A percentile compares a stretch with the other conserved stretches of the same genome.
These are phyloP conservation scores for Fusarium cicatricum DNA, from an alignment of 2,329 filamentous ascomycete species.

Conservation along the genomic window DNA sequence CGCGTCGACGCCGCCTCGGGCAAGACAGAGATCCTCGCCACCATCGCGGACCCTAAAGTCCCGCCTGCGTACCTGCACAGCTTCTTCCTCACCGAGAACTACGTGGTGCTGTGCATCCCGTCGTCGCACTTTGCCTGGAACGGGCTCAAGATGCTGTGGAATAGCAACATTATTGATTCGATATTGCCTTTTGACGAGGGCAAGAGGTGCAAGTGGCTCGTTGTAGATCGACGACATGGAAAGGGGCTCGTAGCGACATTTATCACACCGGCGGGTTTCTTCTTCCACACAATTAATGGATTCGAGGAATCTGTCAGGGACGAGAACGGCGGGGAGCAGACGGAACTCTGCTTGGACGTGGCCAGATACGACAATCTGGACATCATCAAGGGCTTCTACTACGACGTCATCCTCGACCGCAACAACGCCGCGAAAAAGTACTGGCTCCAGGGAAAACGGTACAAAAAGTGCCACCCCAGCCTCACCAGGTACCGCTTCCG, in stretches of 20 bases:
- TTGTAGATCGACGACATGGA: slow-evolving; percentile 71
- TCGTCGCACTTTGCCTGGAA: slow-evolving; percentile 65
- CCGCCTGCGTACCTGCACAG: slow-evolving; percentile 82
- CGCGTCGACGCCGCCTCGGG: slow-evolving; percentile 68
- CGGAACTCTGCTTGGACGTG: slow-evolving; percentile 71
- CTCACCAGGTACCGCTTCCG: slow-evolving; percentile 56
- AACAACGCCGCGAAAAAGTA: slow-evolving; percentile 55
- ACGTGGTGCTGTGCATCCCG: slow-evolving; percentile 78
- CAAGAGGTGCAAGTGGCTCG: slow-evolving; percentile 72
- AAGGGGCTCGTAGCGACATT: slow-evolving; percentile 75
- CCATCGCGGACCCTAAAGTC: slow-evolving; percentile 59
- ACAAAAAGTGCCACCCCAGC: slow-evolving; percentile 47
- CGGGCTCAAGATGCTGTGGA: slow-evolving; percentile 69
- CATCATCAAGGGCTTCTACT: slow-evolving; percentile 73
- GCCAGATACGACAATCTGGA: slow-evolving; percentile 70
- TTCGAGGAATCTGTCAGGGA: slow-evolving; percentile 67
- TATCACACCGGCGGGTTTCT: slow-evolving; percentile 74
- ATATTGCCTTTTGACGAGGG: slow-evolving; percentile 69
- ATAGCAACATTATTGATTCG: slow-evolving; percentile 73
- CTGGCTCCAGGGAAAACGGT: slow-evolving; percentile 52
- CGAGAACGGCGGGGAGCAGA: slow-evolving; percentile 42
- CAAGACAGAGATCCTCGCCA: slow-evolving; percentile 75
- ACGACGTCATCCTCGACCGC: slow-evolving; percentile 69
- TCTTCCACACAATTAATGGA: slow-evolving; percentile 82
- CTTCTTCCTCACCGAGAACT: slow-evolving; percentile 75